Percentiles rank a stretch among this genome's conserved stretches.
phyloP scores from a whole-genome alignment of 768 basidiomycete genomes.

The Podaxis sp. region DNA sequence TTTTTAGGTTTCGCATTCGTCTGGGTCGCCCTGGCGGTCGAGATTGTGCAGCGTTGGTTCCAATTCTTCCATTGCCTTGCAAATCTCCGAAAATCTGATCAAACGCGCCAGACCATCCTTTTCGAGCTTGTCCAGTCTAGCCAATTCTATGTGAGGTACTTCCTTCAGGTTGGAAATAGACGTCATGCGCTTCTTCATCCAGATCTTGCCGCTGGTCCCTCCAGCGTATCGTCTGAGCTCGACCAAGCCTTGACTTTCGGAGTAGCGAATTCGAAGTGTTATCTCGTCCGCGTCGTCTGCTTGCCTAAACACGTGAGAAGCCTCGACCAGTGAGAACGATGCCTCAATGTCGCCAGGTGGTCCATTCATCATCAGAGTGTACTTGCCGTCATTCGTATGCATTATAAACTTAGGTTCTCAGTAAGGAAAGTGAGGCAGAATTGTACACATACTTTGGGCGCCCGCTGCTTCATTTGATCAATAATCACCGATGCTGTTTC shows the following conservation, averaged over 20 bases:
- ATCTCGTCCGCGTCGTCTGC: constrained; percentile 4
- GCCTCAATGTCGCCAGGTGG: constrained; percentile 48
- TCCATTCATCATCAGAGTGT: constrained; percentile 51
- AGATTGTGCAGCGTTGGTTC: constrained; percentile 18
- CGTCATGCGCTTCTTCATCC: constrained; percentile 13
- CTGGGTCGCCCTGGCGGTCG: background rate
- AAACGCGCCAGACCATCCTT: constrained; percentile 26
- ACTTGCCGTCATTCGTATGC: constrained; percentile 38
- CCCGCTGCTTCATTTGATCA: constrained; percentile 49
- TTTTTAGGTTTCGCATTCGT: background rate
- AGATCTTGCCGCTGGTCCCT: constrained; percentile 40
- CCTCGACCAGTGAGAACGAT: constrained; percentile 28
- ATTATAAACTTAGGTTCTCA: constrained; percentile 38
- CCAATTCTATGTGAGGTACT: constrained; percentile 8
- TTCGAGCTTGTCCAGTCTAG: constrained; percentile 26
- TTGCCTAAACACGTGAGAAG: background rate
- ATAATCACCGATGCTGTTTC: constrained; percentile 44
- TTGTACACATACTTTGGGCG: constrained; percentile 43
- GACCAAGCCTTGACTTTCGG: constrained; percentile 31
- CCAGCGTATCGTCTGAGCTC: constrained; percentile 27
- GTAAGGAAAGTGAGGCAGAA: background rate
- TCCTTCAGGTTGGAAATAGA: constrained; percentile 2
- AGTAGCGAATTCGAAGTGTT: constrained; percentile 39
- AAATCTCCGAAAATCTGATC: constrained; percentile 25
- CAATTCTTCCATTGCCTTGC: constrained; percentile 22